Percentiles rank a stretch among this genome's conserved stretches.
These are phyloP conservation scores for Aspergillus latus DNA, from an alignment of 2,329 filamentous ascomycete species.

Conservation along the genomic window DNA sequence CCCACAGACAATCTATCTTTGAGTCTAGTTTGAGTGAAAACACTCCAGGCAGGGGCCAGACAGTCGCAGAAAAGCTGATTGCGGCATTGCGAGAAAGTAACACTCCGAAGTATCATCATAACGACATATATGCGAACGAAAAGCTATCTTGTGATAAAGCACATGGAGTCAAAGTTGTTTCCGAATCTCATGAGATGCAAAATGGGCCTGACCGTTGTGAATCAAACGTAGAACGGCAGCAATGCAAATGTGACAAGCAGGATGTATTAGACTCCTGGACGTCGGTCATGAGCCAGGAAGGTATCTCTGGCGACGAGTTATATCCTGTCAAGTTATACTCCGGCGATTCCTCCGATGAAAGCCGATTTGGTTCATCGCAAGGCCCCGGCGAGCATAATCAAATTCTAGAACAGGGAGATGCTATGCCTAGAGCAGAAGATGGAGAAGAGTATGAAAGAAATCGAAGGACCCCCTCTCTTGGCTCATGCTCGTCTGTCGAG, in stretches of 20 bases:
- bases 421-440: not conserved
- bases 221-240: not conserved
- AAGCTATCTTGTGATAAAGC: not conserved
- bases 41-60: constrained; percentile 23
- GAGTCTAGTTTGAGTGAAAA: not conserved
- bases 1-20: not conserved
- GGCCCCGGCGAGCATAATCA: not conserved
- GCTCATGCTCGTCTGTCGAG: not conserved
- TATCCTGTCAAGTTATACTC: not conserved
- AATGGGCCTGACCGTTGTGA: not conserved
- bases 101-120: not conserved
- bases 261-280: not conserved
- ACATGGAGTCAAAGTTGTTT: not conserved
- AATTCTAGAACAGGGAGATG: not conserved
- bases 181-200: not conserved
- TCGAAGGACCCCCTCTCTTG: not conserved
- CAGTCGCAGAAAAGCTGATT: constrained; percentile 25
- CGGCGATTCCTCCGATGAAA: not conserved
- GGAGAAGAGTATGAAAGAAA: not conserved
- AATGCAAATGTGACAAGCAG: not conserved
- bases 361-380: not conserved
- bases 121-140: not conserved
- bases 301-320: not conserved
- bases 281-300: not conserved
- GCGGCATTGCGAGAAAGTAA: constrained; percentile 21